phyloP scores from a whole-genome alignment of 495 filamentous ascomycete genomes.

The Xylaria venustula region DNA sequence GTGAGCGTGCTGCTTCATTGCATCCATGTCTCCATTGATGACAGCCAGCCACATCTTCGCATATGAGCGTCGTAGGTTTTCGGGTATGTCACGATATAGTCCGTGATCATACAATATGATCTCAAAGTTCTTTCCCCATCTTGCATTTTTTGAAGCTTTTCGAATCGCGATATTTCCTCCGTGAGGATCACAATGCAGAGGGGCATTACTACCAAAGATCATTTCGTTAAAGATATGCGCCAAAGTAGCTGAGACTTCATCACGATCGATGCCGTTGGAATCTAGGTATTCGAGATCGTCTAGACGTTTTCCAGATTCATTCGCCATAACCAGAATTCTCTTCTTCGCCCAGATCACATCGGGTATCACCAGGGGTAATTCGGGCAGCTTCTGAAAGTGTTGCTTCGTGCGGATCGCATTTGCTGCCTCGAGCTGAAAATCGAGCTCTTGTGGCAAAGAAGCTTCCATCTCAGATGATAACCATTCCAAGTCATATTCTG shows the following conservation, averaged over 20 bases:
- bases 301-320: conserved; percentile 78
- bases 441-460: conserved; percentile 85
- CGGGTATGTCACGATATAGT: conserved; percentile 89
- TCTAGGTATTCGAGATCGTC: conserved; percentile 90
- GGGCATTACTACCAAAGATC: conserved; percentile 91
- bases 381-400: conserved; percentile 69
- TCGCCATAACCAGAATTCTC: conserved; percentile 95
- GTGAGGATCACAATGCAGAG: conserved; percentile 96
- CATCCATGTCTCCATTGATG: conserved; percentile 76
- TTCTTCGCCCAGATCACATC: conserved; percentile 86
- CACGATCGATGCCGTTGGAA: conserved; percentile 80
- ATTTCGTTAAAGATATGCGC: conserved; percentile 98
- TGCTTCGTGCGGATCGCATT: conserved; percentile 78
- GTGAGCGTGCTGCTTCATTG: conserved; percentile 84
- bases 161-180: conserved; percentile 96
- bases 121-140: conserved; percentile 76
- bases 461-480: conserved; percentile 87
- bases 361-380: conserved; percentile 81
- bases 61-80: conserved; percentile 75
- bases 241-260: conserved; percentile 92
- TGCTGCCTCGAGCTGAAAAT: conserved; percentile 82
- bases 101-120: conserved; percentile 98
- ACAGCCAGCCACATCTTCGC: conserved; percentile 98
- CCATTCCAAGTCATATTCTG: conserved; percentile 97
- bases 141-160: conserved; percentile 55